Evolutionary conservation across 2,329 filamentous ascomycete genomes (phyloP).

Genomic region (Botrytis aclada): DNA sequence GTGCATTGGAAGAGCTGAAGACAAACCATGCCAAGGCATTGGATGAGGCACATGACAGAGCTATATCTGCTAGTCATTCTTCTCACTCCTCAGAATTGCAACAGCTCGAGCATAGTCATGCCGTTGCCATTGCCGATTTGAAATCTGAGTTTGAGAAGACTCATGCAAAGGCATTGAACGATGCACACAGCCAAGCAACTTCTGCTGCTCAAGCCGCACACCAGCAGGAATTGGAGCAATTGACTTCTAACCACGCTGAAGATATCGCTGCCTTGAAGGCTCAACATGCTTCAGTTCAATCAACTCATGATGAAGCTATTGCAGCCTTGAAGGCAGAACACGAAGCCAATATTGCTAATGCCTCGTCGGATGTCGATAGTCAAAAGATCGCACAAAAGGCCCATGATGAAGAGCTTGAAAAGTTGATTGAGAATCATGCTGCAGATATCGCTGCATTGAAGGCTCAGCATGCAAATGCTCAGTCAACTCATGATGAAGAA

Average conservation of each 20-base stretch:
- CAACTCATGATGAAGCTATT: constrained; percentile 52
- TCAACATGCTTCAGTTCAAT: constrained; percentile 47
- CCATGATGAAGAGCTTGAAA: constrained; percentile 50
- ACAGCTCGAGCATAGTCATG: constrained; percentile 52
- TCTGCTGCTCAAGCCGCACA: constrained; percentile 50
- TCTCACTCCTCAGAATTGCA: constrained; percentile 51
- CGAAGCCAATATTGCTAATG: background rate
- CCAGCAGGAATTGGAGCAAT: constrained; percentile 49
- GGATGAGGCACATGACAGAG: constrained; percentile 52
- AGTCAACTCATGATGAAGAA: constrained; percentile 56
- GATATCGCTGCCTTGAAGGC: constrained; percentile 43
- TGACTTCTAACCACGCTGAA: constrained; percentile 55
- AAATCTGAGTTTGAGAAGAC: constrained; percentile 46
- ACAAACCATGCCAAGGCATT: constrained; percentile 58
- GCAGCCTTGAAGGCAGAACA: constrained; percentile 36
- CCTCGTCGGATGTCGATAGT: background rate
- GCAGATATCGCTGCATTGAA: constrained; percentile 43
- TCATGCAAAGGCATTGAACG: constrained; percentile 57
- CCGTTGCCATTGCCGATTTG: constrained; percentile 42
- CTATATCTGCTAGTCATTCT: constrained; percentile 48
- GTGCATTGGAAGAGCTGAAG: constrained; percentile 53
- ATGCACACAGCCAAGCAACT: constrained; percentile 50
- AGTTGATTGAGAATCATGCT: constrained; percentile 53
- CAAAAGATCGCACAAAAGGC: constrained; percentile 43
- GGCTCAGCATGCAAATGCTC: constrained; percentile 46